phyloP scores from a whole-genome alignment of 305 asterid species.

The Ruellia speciosa region DNA sequence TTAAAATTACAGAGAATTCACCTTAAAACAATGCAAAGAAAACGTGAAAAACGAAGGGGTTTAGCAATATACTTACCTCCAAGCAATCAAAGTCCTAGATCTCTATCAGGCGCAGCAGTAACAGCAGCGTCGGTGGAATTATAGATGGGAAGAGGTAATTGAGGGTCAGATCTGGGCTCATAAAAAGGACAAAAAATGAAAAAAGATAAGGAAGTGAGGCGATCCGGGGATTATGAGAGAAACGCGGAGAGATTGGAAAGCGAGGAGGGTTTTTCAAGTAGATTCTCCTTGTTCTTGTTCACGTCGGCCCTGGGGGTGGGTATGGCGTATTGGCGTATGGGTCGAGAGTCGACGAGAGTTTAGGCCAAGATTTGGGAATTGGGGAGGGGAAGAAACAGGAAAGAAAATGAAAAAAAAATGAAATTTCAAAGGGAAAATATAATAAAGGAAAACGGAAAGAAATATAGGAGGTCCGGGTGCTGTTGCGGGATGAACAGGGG shows the following conservation, averaged over 20 bases:
- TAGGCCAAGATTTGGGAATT: too few relatives aligned
- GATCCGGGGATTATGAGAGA: neutral
- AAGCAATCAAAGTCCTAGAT: conserved; percentile 21
- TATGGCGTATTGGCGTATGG: too few relatives aligned
- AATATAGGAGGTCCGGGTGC: neutral
- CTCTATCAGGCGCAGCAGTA: too few relatives aligned
- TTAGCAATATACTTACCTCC: conserved; percentile 20
- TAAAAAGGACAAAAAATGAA: neutral
- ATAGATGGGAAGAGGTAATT: neutral
- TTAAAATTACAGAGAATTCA: neutral
- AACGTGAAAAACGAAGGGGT: conserved; percentile 5
- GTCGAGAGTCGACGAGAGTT: too few relatives aligned
- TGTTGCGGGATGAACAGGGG: neutral
- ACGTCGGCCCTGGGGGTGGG: too few relatives aligned
- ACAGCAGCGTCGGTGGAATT: conserved; percentile 3
- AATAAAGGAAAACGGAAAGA: neutral
- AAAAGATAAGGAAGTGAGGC: neutral
- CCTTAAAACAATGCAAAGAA: neutral
- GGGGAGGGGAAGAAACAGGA: too few relatives aligned
- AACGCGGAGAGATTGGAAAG: neutral
- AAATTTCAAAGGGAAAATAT: too few relatives aligned
- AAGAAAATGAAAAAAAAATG: too few relatives aligned
- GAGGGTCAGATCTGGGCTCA: conserved; percentile 21
- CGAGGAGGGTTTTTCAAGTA: neutral
- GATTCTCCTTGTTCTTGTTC: neutral